A percentile compares a stretch with the other conserved stretches of the same genome.
phyloP scores from a whole-genome alignment of 2,329 filamentous ascomycete genomes.

The Botrytis cinerea region DNA sequence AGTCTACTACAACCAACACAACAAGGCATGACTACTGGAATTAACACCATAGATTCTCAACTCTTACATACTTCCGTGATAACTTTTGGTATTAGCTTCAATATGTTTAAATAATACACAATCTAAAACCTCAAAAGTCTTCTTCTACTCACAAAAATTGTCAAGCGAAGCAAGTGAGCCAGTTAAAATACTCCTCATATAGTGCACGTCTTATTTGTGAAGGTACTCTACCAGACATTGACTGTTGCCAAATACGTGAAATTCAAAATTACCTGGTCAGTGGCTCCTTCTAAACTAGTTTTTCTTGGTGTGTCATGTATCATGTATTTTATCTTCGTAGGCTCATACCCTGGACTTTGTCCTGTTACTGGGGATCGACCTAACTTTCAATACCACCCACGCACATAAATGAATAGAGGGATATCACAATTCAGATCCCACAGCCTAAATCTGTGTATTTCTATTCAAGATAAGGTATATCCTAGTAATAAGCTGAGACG shows the following conservation, averaged over 20 bases:
- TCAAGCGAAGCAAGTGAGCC: background rate
- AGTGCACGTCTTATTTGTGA: accelerated
- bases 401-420: background rate
- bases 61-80: too few species aligned
- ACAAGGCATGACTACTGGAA: background rate
- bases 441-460: background rate
- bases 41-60: background rate
- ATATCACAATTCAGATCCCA: background rate
- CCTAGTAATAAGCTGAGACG: background rate
- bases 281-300: background rate
- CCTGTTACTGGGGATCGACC: background rate
- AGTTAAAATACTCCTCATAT: background rate
- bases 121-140: background rate
- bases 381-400: background rate
- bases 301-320: background rate
- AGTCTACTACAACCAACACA: accelerated
- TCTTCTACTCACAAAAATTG: background rate
- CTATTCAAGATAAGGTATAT: background rate
- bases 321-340: background rate
- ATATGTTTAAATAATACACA: background rate
- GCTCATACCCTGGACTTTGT: background rate
- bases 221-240: too few species aligned
- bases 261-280: background rate
- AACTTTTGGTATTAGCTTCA: background rate
- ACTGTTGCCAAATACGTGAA: too few species aligned